Conservation (phyloP, 2,329 filamentous ascomycete genomes). For the Pseudocercospora crystallina region DNA sequence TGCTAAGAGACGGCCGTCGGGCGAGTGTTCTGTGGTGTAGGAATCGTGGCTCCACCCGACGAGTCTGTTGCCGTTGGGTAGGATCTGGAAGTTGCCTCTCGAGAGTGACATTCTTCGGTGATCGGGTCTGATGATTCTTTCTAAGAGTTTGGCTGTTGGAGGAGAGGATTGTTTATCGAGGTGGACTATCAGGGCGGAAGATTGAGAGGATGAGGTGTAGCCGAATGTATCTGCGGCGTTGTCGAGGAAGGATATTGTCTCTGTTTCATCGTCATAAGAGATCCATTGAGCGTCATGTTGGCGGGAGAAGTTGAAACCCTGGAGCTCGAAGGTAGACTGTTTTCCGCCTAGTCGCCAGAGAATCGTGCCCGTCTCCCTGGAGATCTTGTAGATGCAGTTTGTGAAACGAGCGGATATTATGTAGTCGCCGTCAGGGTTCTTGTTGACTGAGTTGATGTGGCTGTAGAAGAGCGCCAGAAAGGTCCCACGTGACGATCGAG, state of each 20-base stretch:
- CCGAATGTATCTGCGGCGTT: conserved; percentile 11
- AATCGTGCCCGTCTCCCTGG: conserved; percentile 35
- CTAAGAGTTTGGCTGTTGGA: background rate
- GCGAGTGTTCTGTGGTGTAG: conserved; percentile 10
- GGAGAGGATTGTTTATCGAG: conserved; percentile 1
- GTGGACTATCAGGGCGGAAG: conserved; percentile 10
- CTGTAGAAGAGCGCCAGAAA: background rate
- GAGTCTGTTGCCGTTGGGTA: conserved; percentile 36
- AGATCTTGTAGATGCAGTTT: conserved; percentile 40
- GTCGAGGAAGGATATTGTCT: conserved; percentile 16
- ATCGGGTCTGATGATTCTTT: conserved; percentile 37
- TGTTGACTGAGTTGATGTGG: conserved; percentile 43
- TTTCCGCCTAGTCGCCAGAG: conserved; percentile 39
- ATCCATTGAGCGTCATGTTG: conserved; percentile 20
- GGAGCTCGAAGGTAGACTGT: conserved; percentile 10
- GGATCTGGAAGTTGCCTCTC: conserved; percentile 38
- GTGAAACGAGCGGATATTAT: conserved; percentile 41
- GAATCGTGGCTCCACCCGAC: conserved; percentile 16
- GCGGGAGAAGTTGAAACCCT: conserved; percentile 15
- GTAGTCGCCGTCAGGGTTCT: conserved; percentile 40
- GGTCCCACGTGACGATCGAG: too few species aligned
- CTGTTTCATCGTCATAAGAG: background rate
- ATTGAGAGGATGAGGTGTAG: conserved; percentile 3
- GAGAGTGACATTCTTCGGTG: conserved; percentile 23
- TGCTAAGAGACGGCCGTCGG: conserved; percentile 18